Percentiles rank a stretch among this genome's conserved stretches.
These are phyloP conservation scores for Camellia lanceoleosa DNA, from an alignment of 148 eudicot species.

Conservation along the genomic window DNA sequence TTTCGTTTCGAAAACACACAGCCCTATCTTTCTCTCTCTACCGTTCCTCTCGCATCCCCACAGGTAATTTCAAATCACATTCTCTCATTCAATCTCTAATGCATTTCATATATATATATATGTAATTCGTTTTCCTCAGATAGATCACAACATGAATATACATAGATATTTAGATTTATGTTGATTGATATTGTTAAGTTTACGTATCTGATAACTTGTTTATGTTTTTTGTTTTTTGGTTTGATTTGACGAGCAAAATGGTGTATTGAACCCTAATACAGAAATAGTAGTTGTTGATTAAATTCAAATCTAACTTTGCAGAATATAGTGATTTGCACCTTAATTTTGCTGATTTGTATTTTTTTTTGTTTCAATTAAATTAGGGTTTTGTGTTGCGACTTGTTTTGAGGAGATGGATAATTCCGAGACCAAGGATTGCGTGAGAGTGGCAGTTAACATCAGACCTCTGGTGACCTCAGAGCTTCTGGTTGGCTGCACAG, in stretches of 20 bases:
- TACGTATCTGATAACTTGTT: not conserved
- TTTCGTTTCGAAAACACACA: not conserved
- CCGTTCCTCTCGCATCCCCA: not conserved
- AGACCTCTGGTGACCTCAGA: constrained; percentile 73
- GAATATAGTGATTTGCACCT: not conserved
- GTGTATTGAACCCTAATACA: not conserved
- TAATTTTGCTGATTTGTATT: not conserved
- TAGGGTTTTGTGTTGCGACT: constrained; percentile 5
- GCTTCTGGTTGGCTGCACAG: constrained; percentile 68
- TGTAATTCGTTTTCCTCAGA: not conserved
- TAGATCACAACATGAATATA: not conserved
- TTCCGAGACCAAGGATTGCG: constrained; percentile 44
- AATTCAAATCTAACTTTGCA: not conserved
- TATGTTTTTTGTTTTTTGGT: not conserved
- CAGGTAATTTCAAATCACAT: not conserved
- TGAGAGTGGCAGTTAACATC: constrained; percentile 74
- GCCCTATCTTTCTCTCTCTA: not conserved
- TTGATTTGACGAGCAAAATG: not conserved
- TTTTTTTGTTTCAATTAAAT: not conserved
- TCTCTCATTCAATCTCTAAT: not conserved
- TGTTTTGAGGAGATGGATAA: constrained; percentile 38
- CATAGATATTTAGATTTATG: too few species aligned
- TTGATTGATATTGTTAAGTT: not conserved
- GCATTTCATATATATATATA: too few species aligned
- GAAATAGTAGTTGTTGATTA: not conserved